Evolutionary conservation across 2,329 filamentous ascomycete genomes (phyloP).

Genomic region (Venturia nashicola): DNA sequence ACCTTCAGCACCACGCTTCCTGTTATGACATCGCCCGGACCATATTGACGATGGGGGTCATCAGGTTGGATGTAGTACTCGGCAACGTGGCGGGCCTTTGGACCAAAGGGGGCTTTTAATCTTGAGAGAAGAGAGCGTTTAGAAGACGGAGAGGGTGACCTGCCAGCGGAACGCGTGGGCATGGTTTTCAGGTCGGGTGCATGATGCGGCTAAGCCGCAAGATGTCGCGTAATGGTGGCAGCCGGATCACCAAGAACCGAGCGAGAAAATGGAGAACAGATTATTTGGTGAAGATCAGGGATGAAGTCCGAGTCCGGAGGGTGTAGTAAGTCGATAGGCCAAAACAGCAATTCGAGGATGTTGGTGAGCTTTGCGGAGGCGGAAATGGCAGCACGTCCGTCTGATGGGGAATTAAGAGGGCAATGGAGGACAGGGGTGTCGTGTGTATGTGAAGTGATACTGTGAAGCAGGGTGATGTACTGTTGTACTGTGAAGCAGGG

Average conservation of each 20-base stretch:
- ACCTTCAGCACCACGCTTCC: conserved; percentile 63
- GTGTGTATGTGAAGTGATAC: too few relatives aligned
- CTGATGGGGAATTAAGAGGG: background rate
- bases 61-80: conserved; percentile 69
- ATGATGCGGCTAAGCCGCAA: conserved; percentile 7
- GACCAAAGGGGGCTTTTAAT: conserved; percentile 8
- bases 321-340: background rate
- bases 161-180: conserved; percentile 8
- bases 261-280: background rate
- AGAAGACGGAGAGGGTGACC: conserved; percentile 7
- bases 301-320: background rate
- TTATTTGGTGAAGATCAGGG: background rate
- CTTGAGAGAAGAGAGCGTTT: conserved; percentile 10
- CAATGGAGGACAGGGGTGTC: background rate
- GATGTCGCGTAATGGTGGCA: background rate
- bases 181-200: conserved; percentile 8
- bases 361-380: background rate
- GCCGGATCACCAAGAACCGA: background rate
- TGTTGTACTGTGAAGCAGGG: too few relatives aligned
- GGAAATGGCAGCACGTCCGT: background rate
- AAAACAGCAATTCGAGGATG: background rate
- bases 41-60: conserved; percentile 67
- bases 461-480: too few relatives aligned
- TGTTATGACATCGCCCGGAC: conserved; percentile 60
- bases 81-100: conserved; percentile 51